Evolutionary conservation across 2,329 filamentous ascomycete genomes (phyloP).

Genomic region (Rhynchosporium graminicola): DNA sequence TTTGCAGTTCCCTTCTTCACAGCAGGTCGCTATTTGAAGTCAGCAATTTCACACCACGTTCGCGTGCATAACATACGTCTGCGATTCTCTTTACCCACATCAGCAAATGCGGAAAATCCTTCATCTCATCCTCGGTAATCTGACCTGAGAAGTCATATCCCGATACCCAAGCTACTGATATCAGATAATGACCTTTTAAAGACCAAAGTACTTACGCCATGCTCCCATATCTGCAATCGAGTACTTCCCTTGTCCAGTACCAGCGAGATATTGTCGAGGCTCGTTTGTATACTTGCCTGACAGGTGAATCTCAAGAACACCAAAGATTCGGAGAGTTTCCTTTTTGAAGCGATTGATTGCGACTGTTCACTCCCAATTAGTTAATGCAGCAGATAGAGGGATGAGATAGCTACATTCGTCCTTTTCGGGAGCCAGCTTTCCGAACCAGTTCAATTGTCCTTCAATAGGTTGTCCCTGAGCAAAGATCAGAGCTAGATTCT

Average conservation of each 20-base stretch:
- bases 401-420: constrained; percentile 42
- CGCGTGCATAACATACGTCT: constrained; percentile 25
- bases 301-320: constrained; percentile 56
- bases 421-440: constrained; percentile 46
- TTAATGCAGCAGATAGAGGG: not conserved
- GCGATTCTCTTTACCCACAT: constrained; percentile 56
- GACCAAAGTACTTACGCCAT: constrained; percentile 51
- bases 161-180: not conserved
- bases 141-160: constrained; percentile 5
- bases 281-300: constrained; percentile 52
- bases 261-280: constrained; percentile 53
- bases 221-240: constrained; percentile 54
- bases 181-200: constrained; percentile 48
- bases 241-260: constrained; percentile 56
- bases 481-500: not conserved
- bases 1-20: constrained; percentile 38
- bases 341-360: constrained; percentile 54
- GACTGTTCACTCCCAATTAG: constrained; percentile 32
- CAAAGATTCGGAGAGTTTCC: constrained; percentile 53
- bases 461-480: constrained; percentile 44
- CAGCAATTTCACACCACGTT: not conserved
- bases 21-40: constrained; percentile 21
- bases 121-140: constrained; percentile 48
- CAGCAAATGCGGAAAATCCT: constrained; percentile 51
- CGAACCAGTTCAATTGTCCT: constrained; percentile 45